These are phyloP conservation scores for Yamagishiella unicocca DNA, from an alignment of 139 green algal genomes.

Conservation along the genomic window DNA sequence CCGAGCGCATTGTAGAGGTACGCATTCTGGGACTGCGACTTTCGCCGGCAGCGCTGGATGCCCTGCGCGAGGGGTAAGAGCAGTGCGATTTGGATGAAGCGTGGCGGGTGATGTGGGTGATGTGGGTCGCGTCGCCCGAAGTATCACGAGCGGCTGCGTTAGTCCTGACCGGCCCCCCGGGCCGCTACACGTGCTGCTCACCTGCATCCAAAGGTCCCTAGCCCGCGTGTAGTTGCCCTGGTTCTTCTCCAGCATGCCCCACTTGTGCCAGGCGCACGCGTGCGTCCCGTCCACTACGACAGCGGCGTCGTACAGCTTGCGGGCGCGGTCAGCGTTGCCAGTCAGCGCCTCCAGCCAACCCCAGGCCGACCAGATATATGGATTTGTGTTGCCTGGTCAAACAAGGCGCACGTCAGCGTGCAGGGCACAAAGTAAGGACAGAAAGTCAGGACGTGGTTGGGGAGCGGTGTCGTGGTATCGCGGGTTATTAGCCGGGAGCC, in stretches of 20 bases:
- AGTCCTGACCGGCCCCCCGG: too few species aligned
- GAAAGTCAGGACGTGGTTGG: too few species aligned
- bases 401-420: too few species aligned
- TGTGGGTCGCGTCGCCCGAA: too few species aligned
- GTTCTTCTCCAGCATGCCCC: slow-evolving; percentile 94
- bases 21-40: slow-evolving; percentile 67
- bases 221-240: slow-evolving; percentile 89
- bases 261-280: slow-evolving; percentile 96
- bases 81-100: too few species aligned
- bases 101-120: too few species aligned
- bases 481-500: too few species aligned
- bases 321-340: slow-evolving; percentile 78
- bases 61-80: slow-evolving; percentile 54
- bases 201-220: slow-evolving; percentile 82
- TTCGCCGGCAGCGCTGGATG: slow-evolving; percentile 66
- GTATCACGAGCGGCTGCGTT: too few species aligned
- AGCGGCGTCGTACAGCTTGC: slow-evolving; percentile 94
- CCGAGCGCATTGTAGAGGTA: slow-evolving; percentile 89
- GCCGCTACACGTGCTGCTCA: background rate
- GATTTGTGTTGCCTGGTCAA: slow-evolving; percentile 76
- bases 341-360: slow-evolving; percentile 85
- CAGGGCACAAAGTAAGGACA: too few species aligned
- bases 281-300: slow-evolving; percentile 88
- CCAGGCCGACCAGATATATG: slow-evolving; percentile 95
- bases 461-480: too few species aligned